Percentiles rank a stretch among this genome's conserved stretches.
These are phyloP conservation scores for Bruguiera sexangula DNA, from an alignment of 345 rosid species.

Conservation along the genomic window DNA sequence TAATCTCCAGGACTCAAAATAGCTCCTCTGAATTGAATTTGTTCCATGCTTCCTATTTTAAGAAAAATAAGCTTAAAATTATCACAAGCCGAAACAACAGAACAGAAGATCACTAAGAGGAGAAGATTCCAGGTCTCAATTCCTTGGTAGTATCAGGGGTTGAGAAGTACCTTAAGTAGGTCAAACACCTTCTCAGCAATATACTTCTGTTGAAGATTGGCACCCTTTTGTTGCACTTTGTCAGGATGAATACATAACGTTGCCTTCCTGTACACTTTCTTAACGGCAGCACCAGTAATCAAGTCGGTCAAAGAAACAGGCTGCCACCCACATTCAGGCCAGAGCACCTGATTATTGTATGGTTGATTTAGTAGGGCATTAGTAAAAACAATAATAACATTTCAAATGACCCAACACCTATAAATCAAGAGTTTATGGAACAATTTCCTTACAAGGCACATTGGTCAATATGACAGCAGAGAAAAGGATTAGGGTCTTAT, in stretches of 20 bases:
- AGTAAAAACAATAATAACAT: too few relatives aligned
- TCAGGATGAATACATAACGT: slow-evolving; percentile 97
- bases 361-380: background rate
- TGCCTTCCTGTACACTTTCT: slow-evolving; percentile 81
- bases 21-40: slow-evolving; percentile 90
- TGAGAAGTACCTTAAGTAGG: slow-evolving; percentile 71
- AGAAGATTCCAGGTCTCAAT: background rate
- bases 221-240: slow-evolving; percentile 98
- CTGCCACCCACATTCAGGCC: slow-evolving; percentile 99
- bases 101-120: background rate
- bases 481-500: too few relatives aligned
- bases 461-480: too few relatives aligned
- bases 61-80: background rate
- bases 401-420: too few relatives aligned
- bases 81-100: background rate
- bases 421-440: too few relatives aligned
- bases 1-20: slow-evolving; percentile 37
- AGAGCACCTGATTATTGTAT: slow-evolving; percentile 63
- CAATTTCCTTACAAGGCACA: too few relatives aligned
- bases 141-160: background rate
- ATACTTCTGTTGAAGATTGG: slow-evolving; percentile 92
- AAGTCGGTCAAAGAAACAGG: slow-evolving; percentile 89
- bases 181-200: slow-evolving; percentile 95
- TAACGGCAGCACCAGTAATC: slow-evolving; percentile 74
- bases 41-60: slow-evolving; percentile 76